Conservation (phyloP, 345 rosid genomes). For the Erodium maritimum region DNA sequence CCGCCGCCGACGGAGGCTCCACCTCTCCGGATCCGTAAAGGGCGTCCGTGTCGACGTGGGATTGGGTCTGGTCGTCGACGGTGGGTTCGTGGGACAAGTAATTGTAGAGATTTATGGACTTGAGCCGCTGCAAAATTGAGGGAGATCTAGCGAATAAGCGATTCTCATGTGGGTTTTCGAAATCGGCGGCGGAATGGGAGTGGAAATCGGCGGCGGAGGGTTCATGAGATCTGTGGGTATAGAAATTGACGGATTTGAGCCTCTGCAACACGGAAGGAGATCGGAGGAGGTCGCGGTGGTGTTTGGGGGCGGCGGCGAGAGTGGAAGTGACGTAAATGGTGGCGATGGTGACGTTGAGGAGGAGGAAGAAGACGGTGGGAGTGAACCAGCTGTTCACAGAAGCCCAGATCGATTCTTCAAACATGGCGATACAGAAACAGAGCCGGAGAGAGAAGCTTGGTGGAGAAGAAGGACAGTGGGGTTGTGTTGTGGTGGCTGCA, state of each 20-base stretch:
- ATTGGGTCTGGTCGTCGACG: slow-evolving; percentile 45
- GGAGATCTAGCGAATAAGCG: too few species aligned
- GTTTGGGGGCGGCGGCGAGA: background rate
- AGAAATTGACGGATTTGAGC: slow-evolving; percentile 51
- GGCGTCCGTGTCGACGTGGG: slow-evolving; percentile 9
- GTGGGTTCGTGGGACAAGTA: too few species aligned
- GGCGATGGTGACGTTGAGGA: slow-evolving; percentile 15
- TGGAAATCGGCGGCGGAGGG: too few species aligned
- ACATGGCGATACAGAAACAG: slow-evolving; percentile 9
- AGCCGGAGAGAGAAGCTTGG: too few species aligned
- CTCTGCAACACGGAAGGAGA: slow-evolving; percentile 33
- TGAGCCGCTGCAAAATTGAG: too few species aligned
- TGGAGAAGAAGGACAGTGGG: too few species aligned
- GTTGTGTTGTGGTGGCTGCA: too few species aligned
- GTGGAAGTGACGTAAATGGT: slow-evolving; percentile 10
- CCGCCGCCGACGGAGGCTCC: slow-evolving; percentile 2
- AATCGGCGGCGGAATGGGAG: too few species aligned
- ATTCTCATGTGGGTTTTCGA: too few species aligned
- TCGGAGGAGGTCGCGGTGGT: background rate
- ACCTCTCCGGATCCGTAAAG: too few species aligned
- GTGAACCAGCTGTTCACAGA: slow-evolving; percentile 9
- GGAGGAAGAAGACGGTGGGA: slow-evolving; percentile 9
- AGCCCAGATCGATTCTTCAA: slow-evolving; percentile 8
- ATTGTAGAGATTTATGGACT: too few species aligned
- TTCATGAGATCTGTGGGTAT: too few species aligned